Base-by-base conservation (phyloP, 2,329 filamentous ascomycete genomes). In the Pestalotiopsis sp. region DNA sequence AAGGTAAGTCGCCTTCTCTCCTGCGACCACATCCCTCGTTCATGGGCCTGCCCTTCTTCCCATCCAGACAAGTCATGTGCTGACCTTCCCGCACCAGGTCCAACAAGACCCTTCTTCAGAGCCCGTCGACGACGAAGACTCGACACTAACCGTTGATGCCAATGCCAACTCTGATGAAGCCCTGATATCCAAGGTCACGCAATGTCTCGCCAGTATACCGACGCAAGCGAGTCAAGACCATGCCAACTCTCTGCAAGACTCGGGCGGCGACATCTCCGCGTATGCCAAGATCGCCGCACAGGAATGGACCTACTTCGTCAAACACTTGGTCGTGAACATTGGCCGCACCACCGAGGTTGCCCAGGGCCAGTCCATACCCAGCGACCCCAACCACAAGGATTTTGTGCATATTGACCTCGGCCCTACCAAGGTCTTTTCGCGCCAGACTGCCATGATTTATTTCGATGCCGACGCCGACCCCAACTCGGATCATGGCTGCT, bases 321-420 rank as follows among this genome's bases (percentile, higher is more conserved):
- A 91, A 70, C 90, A 91, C 71, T 85, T 93, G n/a, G 85, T 86
- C 66, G 88, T 94, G 76, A 90, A 92, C 72, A 94, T 96, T 72
- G 93, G 93, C 58, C 89, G 93, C 71, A 88, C 89, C 20, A 88
- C 89, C 3, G 90, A 92, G 69, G 73, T 73, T 73, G 76, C 70
- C 41, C 74, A 75, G 23, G 71, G 71, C 55, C 72, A 77, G 4
- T 71, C 82, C 49, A 82, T 82, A 66, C 81, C 83, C 63, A 83
- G 81, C 38, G 79, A 82, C 7, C 81, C 82, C 38, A 79, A 83
- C 41, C 83, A 87, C 58, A 81, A 85, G 14, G 82, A 86, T 20
- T 83, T 81, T 36, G 83, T 98, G 13, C 92, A 98, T 77, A 95
- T 99, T 73, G 95, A 99, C 78, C 85, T 99, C 39, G 93, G 93